Evolutionary conservation across 768 basidiomycete genomes (phyloP).

Genomic region (Lepiota venenata): DNA sequence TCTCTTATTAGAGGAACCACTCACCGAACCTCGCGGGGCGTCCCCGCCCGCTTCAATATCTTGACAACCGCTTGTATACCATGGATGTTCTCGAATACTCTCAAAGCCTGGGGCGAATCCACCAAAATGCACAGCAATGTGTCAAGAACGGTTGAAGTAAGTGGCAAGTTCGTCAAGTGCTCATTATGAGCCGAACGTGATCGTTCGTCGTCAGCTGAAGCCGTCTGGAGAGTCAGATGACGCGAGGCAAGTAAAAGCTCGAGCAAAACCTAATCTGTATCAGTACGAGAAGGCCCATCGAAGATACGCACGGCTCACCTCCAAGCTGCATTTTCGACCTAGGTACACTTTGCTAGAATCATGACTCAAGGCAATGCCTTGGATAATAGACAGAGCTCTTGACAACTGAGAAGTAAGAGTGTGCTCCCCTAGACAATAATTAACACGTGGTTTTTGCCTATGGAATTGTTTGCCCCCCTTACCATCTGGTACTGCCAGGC

Average conservation of each 20-base stretch:
- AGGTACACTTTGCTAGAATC: slow-evolving; percentile 63
- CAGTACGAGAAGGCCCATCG: background rate
- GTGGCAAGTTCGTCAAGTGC: slow-evolving; percentile 29
- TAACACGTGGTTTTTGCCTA: slow-evolving; percentile 6
- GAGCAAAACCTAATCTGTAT: slow-evolving; percentile 55
- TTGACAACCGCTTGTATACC: slow-evolving; percentile 86
- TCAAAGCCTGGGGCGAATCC: slow-evolving; percentile 71
- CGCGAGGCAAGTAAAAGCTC: slow-evolving; percentile 69
- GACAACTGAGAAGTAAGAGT: slow-evolving; percentile 49
- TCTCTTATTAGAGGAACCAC: slow-evolving; percentile 17
- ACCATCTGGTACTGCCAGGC: slow-evolving; percentile 44
- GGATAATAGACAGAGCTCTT: slow-evolving; percentile 64
- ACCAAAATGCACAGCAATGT: slow-evolving; percentile 88
- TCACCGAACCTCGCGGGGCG: slow-evolving; percentile 85
- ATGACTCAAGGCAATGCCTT: slow-evolving; percentile 75
- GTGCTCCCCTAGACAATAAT: slow-evolving; percentile 28
- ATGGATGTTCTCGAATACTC: slow-evolving; percentile 71
- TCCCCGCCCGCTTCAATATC: slow-evolving; percentile 80
- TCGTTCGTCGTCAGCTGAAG: slow-evolving; percentile 20
- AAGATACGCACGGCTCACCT: slow-evolving; percentile 40
- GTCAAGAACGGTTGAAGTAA: slow-evolving; percentile 79
- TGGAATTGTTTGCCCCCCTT: slow-evolving; percentile 7
- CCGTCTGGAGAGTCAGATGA: slow-evolving; percentile 41
- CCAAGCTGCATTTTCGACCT: slow-evolving; percentile 62
- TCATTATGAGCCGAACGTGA: slow-evolving; percentile 17